A percentile compares a stretch with the other conserved stretches of the same genome.
Evolutionary conservation across 805 yeast species (phyloP).

Genomic region (Candida arabinofermentans): DNA sequence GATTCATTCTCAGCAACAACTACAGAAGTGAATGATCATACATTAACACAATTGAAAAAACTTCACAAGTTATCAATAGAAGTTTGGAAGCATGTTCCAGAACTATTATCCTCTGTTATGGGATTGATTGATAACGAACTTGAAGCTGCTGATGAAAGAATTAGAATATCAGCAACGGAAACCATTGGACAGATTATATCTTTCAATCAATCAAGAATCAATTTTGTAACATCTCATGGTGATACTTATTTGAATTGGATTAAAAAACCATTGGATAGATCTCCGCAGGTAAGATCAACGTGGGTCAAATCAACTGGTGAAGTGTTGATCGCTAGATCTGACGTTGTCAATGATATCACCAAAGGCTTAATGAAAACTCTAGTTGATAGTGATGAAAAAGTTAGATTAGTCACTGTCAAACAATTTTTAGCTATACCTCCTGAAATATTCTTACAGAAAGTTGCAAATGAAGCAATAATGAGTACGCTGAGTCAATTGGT

Average conservation of each 20-base stretch:
- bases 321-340: constrained; percentile 42
- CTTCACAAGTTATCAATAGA: constrained; percentile 61
- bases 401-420: constrained; percentile 57
- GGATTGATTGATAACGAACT: constrained; percentile 79
- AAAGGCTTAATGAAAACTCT: constrained; percentile 64
- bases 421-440: constrained; percentile 46
- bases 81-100: constrained; percentile 78
- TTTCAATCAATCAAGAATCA: constrained; percentile 43
- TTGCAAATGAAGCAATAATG: constrained; percentile 46
- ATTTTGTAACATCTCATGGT: constrained; percentile 54
- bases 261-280: constrained; percentile 67
- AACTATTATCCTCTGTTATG: constrained; percentile 64
- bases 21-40: constrained; percentile 5
- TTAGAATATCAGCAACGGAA: constrained; percentile 66
- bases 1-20: constrained; percentile 1
- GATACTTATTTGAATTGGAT: constrained; percentile 70
- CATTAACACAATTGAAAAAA: constrained; percentile 45
- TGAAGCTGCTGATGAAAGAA: constrained; percentile 59
- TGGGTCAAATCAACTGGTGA: constrained; percentile 64
- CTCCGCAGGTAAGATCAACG: constrained; percentile 55
- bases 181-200: constrained; percentile 67
- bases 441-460: constrained; percentile 40
- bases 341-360: constrained; percentile 46
- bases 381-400: constrained; percentile 71
- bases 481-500: constrained; percentile 56